phyloP scores from a whole-genome alignment of 495 filamentous ascomycete species.

The Annulohypoxylon stygium region DNA sequence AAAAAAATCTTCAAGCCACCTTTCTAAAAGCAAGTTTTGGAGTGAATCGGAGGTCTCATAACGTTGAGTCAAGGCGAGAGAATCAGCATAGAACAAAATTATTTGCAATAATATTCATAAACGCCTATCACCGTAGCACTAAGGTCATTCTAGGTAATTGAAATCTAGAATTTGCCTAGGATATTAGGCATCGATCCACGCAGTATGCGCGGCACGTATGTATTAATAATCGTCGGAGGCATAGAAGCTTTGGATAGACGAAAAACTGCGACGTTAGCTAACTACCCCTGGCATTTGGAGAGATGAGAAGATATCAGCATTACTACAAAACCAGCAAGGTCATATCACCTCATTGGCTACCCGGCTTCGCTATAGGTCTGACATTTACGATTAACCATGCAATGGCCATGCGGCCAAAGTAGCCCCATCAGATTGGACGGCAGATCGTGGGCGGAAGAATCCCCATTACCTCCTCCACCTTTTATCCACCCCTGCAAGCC shows the following conservation, averaged over 20 bases:
- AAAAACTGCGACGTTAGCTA: constrained; percentile 19
- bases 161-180: constrained; percentile 6
- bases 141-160: background rate
- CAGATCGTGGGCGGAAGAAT: constrained; percentile 18
- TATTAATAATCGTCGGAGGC: constrained; percentile 16
- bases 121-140: constrained; percentile 19
- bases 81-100: background rate
- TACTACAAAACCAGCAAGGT: constrained; percentile 6
- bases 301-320: constrained; percentile 12
- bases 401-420: constrained; percentile 2
- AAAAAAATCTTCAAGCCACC: background rate
- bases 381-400: constrained; percentile 14
- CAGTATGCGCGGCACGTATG: background rate
- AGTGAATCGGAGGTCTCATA: background rate
- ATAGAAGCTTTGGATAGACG: constrained; percentile 5
- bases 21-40: background rate
- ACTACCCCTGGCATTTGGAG: constrained; percentile 22
- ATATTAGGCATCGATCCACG: background rate
- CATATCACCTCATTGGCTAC: constrained; percentile 19
- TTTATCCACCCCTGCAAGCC: constrained; percentile 1
- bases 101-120: background rate
- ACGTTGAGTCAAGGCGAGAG: background rate
- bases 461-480: constrained; percentile 1
- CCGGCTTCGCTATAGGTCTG: constrained; percentile 13
- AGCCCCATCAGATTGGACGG: constrained; percentile 31